phyloP scores from a whole-genome alignment of 129 eudicot species.

The Flaveria trinervia region DNA sequence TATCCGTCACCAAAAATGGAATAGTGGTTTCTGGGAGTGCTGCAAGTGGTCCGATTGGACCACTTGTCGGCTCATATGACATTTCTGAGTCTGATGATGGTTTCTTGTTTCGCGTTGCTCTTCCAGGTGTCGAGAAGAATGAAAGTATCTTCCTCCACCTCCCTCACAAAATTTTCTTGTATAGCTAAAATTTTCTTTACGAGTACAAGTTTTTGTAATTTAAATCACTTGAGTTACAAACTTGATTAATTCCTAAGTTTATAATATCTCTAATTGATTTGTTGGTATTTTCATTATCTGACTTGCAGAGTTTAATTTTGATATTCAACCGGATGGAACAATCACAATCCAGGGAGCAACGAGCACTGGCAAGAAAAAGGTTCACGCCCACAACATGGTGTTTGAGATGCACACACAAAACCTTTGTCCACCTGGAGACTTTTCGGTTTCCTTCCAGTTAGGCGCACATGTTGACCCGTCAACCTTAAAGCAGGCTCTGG shows the following conservation, averaged over 20 bases:
- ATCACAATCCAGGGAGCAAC: constrained; percentile 52
- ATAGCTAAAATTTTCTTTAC: no score
- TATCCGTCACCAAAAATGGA: constrained; percentile 45
- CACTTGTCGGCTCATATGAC: constrained; percentile 57
- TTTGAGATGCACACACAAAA: constrained; percentile 72
- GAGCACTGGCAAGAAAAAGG: constrained; percentile 53
- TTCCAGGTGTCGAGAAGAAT: constrained; percentile 74
- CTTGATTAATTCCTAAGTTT: not conserved
- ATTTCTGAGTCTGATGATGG: constrained; percentile 59
- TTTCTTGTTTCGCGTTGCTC: constrained; percentile 70
- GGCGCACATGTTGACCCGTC: constrained; percentile 53
- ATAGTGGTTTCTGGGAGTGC: constrained; percentile 66
- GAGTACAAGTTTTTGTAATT: not conserved
- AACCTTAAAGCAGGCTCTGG: constrained; percentile 36
- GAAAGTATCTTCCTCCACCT: constrained; percentile 25
- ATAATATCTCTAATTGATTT: not conserved
- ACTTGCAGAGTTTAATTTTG: constrained; percentile 52
- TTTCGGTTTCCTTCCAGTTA: constrained; percentile 63
- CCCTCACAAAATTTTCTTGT: no score
- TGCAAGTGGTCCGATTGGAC: constrained; percentile 52
- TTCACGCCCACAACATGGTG: constrained; percentile 48
- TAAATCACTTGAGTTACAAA: not conserved
- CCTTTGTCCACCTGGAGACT: constrained; percentile 68
- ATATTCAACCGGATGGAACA: constrained; percentile 51
- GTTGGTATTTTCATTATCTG: not conserved